A percentile compares a stretch with the other conserved stretches of the same genome.
phyloP scores from a whole-genome alignment of 345 rosid species.

The Barbarea vulgaris region DNA sequence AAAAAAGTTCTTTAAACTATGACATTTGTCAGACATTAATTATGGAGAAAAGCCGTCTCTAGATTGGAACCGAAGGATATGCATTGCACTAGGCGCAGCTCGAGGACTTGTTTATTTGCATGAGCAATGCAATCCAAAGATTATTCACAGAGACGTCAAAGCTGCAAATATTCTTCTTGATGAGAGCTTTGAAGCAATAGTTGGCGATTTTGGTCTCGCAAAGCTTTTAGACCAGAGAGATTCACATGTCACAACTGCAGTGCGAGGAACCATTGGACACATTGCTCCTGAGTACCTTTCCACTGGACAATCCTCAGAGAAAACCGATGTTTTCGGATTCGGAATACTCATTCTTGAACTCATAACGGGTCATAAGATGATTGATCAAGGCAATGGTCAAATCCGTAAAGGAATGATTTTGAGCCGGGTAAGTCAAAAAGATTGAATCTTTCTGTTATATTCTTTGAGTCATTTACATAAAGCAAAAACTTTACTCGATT shows the following conservation, averaged over 20 bases:
- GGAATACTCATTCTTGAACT: constrained; percentile 95
- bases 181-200: constrained; percentile 90
- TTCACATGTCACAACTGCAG: constrained; percentile 94
- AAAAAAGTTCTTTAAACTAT: neutral
- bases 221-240: constrained; percentile 82
- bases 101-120: constrained; percentile 93
- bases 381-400: constrained; percentile 84
- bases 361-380: constrained; percentile 86
- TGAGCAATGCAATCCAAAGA: constrained; percentile 94
- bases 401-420: constrained; percentile 90
- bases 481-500: neutral
- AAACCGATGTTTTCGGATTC: constrained; percentile 93
- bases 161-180: constrained; percentile 94
- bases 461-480: neutral
- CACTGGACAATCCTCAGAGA: constrained; percentile 95
- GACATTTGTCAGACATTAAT: constrained; percentile 32
- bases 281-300: constrained; percentile 98
- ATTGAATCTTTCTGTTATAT: neutral
- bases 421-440: constrained; percentile 61
- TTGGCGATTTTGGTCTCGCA: constrained; percentile 94
- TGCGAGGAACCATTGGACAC: constrained; percentile 94
- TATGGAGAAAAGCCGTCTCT: constrained; percentile 65
- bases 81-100: constrained; percentile 78
- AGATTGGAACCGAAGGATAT: constrained; percentile 81
- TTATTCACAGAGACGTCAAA: constrained; percentile 93